phyloP scores from a whole-genome alignment of 2,329 filamentous ascomycete genomes.

The Raffaelea arxii region DNA sequence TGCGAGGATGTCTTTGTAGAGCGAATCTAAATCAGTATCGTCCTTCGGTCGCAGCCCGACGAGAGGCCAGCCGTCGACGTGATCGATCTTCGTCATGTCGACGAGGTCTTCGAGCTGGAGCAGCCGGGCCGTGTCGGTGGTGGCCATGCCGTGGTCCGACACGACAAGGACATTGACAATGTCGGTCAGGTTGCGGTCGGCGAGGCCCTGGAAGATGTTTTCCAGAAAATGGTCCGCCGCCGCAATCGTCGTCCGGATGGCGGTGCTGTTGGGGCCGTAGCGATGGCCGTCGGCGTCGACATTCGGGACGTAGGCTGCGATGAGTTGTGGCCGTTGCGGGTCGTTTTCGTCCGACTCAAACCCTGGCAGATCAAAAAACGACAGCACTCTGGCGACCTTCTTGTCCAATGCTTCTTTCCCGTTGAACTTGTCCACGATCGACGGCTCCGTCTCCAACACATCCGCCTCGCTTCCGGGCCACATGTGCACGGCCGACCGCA shows the following conservation, averaged over 20 bases:
- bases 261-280: constrained; percentile 90
- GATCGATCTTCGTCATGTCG: constrained; percentile 63
- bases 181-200: constrained; percentile 71
- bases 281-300: constrained; percentile 81
- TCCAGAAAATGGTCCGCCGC: constrained; percentile 79
- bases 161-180: constrained; percentile 95
- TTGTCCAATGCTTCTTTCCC: constrained; percentile 60
- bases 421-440: constrained; percentile 78
- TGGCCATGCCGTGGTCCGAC: constrained; percentile 97
- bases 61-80: constrained; percentile 89
- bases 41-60: constrained; percentile 78
- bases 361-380: constrained; percentile 77
- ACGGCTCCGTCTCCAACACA: constrained; percentile 64
- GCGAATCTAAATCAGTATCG: constrained; percentile 49
- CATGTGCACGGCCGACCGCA: constrained; percentile 86
- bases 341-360: constrained; percentile 39
- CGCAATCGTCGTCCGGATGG: constrained; percentile 69
- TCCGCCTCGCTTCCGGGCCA: constrained; percentile 95
- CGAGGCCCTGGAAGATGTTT: constrained; percentile 63
- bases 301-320: constrained; percentile 89
- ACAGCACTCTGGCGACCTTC: constrained; percentile 72
- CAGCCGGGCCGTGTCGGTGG: constrained; percentile 69
- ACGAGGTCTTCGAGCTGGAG: constrained; percentile 87
- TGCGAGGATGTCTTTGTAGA: constrained; percentile 54
- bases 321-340: constrained; percentile 69